Percentiles rank a stretch among this genome's conserved stretches.
These are phyloP conservation scores for Cladophialophora immunda DNA, from an alignment of 2,329 filamentous ascomycete genomes.

Conservation along the genomic window DNA sequence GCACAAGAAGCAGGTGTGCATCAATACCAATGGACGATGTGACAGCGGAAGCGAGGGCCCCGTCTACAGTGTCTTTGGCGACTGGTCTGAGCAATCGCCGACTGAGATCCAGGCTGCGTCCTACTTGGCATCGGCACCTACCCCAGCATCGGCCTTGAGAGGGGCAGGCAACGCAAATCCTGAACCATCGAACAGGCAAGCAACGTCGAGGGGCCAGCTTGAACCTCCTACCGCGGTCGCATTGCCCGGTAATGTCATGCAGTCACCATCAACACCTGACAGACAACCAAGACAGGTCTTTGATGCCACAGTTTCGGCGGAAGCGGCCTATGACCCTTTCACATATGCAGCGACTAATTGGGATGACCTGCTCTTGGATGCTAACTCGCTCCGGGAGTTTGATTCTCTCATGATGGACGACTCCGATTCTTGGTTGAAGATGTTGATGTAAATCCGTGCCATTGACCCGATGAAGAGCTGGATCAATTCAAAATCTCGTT, in stretches of 20 bases:
- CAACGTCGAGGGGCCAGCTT: background rate
- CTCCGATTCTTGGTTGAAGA: constrained; percentile 26
- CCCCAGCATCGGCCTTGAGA: background rate
- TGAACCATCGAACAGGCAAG: background rate
- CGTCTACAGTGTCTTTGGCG: constrained; percentile 18
- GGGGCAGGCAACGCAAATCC: background rate
- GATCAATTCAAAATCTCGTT: too few species aligned
- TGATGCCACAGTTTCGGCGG: background rate
- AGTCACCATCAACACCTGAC: background rate
- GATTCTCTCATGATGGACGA: constrained; percentile 29
- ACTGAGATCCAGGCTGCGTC: background rate
- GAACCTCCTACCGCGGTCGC: background rate
- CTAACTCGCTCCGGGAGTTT: constrained; percentile 23
- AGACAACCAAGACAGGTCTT: background rate
- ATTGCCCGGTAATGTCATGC: background rate
- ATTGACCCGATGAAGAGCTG: background rate
- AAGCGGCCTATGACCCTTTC: constrained; percentile 22
- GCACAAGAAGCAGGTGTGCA: constrained; percentile 50
- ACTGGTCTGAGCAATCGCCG: background rate
- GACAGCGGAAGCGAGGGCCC: background rate
- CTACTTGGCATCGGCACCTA: background rate
- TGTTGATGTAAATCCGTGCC: constrained; percentile 15
- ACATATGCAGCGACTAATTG: constrained; percentile 27
- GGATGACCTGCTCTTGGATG: constrained; percentile 23
- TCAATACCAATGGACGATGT: background rate